Conservation (phyloP, 75 land plant species). For the Sequoiadendron giganteum region DNA sequence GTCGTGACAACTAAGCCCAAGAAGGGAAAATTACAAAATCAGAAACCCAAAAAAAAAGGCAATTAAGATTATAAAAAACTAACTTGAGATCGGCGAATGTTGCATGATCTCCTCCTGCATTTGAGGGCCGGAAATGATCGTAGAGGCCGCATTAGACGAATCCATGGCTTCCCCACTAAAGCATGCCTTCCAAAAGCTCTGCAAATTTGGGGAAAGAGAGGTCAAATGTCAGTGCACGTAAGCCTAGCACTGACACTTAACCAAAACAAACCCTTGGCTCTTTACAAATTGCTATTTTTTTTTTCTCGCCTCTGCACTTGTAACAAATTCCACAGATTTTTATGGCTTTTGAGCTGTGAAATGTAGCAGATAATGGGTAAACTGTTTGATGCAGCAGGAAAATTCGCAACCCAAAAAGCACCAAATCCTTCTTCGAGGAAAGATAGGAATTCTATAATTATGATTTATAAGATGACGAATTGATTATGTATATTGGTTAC, state of each 20-base stretch:
- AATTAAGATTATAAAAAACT: neutral
- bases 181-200: slow-evolving; percentile 1
- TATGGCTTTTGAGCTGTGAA: neutral
- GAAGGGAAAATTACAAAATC: neutral
- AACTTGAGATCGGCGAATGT: neutral
- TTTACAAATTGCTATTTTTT: neutral
- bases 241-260: neutral
- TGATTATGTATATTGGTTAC: too few relatives aligned
- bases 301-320: neutral
- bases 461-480: too few relatives aligned
- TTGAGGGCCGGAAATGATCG: neutral
- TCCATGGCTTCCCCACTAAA: neutral
- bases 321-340: neutral
- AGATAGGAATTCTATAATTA: too few relatives aligned
- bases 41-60: neutral
- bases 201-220: neutral
- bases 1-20: neutral
- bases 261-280: neutral
- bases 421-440: too few relatives aligned
- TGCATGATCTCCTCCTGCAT: neutral
- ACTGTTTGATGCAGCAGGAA: too few relatives aligned
- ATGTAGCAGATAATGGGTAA: neutral
- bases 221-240: neutral
- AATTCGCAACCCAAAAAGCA: too few relatives aligned
- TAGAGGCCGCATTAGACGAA: neutral